A percentile compares a stretch with the other conserved stretches of the same genome.
These are phyloP conservation scores for Kurtzmaniella quercitrusa DNA, from an alignment of 1,139 yeast genomes.

Conservation along the genomic window DNA sequence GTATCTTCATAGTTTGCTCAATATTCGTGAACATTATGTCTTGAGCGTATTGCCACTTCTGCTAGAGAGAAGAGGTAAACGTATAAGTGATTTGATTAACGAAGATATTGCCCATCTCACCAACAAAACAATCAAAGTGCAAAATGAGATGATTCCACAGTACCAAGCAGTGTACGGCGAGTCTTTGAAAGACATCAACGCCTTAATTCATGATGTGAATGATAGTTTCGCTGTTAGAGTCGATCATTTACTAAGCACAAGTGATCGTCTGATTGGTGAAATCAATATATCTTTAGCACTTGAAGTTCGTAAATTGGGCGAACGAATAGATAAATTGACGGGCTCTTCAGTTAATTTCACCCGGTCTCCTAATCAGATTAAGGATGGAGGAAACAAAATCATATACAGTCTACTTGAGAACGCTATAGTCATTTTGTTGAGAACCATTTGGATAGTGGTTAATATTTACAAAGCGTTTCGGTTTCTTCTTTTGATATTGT, in stretches of 20 bases:
- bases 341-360: slow-evolving; percentile 24
- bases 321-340: slow-evolving; percentile 54
- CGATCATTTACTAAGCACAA: slow-evolving; percentile 62
- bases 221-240: slow-evolving; percentile 47
- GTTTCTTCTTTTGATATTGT: slow-evolving; percentile 26
- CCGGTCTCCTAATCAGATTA: slow-evolving; percentile 20
- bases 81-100: slow-evolving; percentile 19
- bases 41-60: slow-evolving; percentile 27
- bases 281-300: slow-evolving; percentile 76
- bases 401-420: slow-evolving; percentile 41
- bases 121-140: slow-evolving; percentile 22
- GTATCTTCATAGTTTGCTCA: slow-evolving; percentile 9
- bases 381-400: slow-evolving; percentile 23
- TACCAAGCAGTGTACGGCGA: slow-evolving; percentile 32
- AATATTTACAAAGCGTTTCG: slow-evolving; percentile 45
- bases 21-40: slow-evolving; percentile 23
- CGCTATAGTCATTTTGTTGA: slow-evolving; percentile 56
- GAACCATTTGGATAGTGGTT: slow-evolving; percentile 70
- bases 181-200: slow-evolving; percentile 32
- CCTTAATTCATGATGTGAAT: slow-evolving; percentile 35
- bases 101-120: slow-evolving; percentile 22
- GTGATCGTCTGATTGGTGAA: slow-evolving; percentile 78
- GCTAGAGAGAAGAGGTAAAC: slow-evolving; percentile 14
- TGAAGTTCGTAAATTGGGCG: slow-evolving; percentile 67
- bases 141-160: slow-evolving; percentile 33